These are phyloP conservation scores for Ochetophila trinervis DNA, from an alignment of 306 rosid species.

Conservation along the genomic window DNA sequence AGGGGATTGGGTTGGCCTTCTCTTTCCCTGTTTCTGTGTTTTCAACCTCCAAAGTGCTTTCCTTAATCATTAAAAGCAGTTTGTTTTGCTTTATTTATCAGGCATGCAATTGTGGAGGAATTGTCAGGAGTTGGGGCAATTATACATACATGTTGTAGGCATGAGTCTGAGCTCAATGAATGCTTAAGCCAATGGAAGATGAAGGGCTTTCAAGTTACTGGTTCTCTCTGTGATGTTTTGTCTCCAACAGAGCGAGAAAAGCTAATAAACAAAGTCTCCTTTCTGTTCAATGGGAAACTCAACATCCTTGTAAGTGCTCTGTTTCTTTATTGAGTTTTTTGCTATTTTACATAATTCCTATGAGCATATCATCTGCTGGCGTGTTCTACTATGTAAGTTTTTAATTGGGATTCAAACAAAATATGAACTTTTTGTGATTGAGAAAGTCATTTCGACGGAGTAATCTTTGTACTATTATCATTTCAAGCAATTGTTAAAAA, in stretches of 20 bases:
- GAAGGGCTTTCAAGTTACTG: slow-evolving; percentile 27
- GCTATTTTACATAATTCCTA: background rate
- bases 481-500: no score
- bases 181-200: slow-evolving; percentile 25
- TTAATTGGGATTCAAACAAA: no score
- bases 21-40: background rate
- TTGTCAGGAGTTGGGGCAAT: slow-evolving; percentile 26
- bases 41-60: background rate
- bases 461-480: no score
- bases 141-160: slow-evolving; percentile 21
- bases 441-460: no score
- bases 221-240: slow-evolving; percentile 25
- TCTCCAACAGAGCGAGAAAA: slow-evolving; percentile 10
- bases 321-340: background rate
- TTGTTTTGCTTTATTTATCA: background rate
- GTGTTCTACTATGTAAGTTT: no score
- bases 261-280: slow-evolving; percentile 14
- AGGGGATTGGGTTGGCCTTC: slow-evolving; percentile 37
- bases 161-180: slow-evolving; percentile 13
- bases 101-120: slow-evolving; percentile 36
- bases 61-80: background rate
- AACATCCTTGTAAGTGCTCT: slow-evolving; percentile 29
- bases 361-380: no score
- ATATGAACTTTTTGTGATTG: no score
- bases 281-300: slow-evolving; percentile 24